A percentile compares a stretch with the other conserved stretches of the same genome.
Conservation (phyloP, 345 rosid species). For the Combretum micranthum region DNA sequence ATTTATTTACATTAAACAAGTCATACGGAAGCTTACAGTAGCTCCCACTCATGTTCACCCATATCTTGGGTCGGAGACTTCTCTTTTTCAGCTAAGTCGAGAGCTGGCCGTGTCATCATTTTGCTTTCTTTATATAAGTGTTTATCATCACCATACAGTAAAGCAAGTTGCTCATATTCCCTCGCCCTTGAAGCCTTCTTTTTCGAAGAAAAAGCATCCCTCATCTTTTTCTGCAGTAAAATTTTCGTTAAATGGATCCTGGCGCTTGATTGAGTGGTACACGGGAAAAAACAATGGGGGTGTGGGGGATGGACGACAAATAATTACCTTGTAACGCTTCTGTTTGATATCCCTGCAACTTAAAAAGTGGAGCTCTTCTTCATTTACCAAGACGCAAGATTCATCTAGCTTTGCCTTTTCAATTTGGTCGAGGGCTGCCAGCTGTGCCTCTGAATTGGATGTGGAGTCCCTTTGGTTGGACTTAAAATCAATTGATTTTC, state of each 20-base stretch:
- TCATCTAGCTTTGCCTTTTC: constrained; percentile 42
- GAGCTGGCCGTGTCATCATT: constrained; percentile 19
- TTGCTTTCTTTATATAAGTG: constrained; percentile 13
- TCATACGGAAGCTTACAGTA: constrained; percentile 27
- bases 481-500: too few relatives aligned
- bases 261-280: neutral
- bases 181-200: constrained; percentile 47
- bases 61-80: constrained; percentile 15
- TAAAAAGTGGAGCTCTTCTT: constrained; percentile 35
- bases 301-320: neutral
- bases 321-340: constrained; percentile 53
- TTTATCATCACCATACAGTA: constrained; percentile 16
- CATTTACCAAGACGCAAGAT: constrained; percentile 52
- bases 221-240: constrained; percentile 41
- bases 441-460: neutral
- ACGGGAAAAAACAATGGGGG: neutral
- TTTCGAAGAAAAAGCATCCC: constrained; percentile 50
- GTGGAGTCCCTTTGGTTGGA: neutral
- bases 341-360: constrained; percentile 28
- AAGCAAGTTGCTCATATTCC: constrained; percentile 60
- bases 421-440: constrained; percentile 20
- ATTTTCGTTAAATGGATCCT: neutral
- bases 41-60: constrained; percentile 78
- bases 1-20: constrained; percentile 10
- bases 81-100: constrained; percentile 12